phyloP scores from a whole-genome alignment of 2,329 filamentous ascomycete genomes.

The Colletotrichum sp. region DNA sequence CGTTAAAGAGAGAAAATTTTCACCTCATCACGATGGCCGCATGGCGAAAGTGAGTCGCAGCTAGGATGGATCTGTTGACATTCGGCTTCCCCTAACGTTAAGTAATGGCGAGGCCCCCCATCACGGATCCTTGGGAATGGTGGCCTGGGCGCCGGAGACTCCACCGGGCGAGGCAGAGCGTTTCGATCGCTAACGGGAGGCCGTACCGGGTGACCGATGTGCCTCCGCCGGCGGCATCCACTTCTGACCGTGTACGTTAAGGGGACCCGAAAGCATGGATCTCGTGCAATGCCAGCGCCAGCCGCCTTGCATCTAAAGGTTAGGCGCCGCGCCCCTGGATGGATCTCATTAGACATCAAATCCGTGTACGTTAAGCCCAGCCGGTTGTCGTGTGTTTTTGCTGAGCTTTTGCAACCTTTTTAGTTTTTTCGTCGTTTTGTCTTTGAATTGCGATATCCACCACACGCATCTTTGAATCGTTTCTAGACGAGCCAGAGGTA shows the following conservation, averaged over 20 bases:
- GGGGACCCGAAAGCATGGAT: conserved; percentile 22
- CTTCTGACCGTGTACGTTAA: conserved; percentile 23
- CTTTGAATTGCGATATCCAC: conserved; percentile 12
- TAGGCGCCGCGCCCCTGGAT: conserved; percentile 21
- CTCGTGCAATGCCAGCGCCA: conserved; percentile 10
- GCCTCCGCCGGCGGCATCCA: conserved; percentile 13
- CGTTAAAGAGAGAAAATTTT: conserved; percentile 7
- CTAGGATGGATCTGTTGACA: conserved; percentile 19
- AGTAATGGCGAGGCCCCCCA: conserved; percentile 21
- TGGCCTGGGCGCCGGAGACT: background rate
- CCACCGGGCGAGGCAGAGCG: conserved; percentile 11
- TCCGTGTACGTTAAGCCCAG: conserved; percentile 24
- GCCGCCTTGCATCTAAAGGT: conserved; percentile 21
- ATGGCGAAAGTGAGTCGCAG: background rate
- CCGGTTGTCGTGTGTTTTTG: conserved; percentile 17
- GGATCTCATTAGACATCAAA: conserved; percentile 24
- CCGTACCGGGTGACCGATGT: conserved; percentile 21
- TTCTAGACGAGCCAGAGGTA: background rate
- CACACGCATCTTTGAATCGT: background rate
- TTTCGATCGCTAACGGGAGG: conserved; percentile 17
- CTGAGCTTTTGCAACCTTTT: conserved; percentile 1
- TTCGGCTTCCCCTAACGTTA: conserved; percentile 22
- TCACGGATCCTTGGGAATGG: conserved; percentile 9
- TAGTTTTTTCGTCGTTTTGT: conserved; percentile 7
- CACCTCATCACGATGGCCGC: conserved; percentile 5